Evolutionary conservation across 2,329 filamentous ascomycete genomes (phyloP), one percentile per base, ranked within the genome.

Genomic region (Alternaria sp.): DNA sequence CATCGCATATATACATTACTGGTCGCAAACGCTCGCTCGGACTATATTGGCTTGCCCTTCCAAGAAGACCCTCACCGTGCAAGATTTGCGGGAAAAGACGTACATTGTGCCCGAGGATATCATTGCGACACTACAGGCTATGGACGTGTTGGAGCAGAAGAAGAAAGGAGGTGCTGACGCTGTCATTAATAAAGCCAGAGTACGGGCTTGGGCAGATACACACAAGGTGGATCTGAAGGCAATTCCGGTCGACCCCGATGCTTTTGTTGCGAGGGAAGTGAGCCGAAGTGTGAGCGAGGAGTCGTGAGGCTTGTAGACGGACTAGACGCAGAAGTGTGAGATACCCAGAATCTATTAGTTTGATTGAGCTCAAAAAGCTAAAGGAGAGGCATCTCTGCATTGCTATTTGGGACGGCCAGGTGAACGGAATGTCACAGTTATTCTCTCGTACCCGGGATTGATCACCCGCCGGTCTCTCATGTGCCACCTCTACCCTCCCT

Each of bases 21-120:
- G 95, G 95, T 89, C 90, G 1, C 90, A 91, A 46, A 92, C 96
- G 70, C 89, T 97, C 65, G 90, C 90, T 6, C 85, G 93, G n/a
- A 92, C 81, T 59, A 79, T 89, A 25, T 76, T 87, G n/a, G 66
- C 77, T 9, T 79, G 79, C 49, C 80, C 77, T 6, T 74, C 79
- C 12, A 85, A 82, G 69, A 84, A 84, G 70, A 82, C 78, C 43
- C 80, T 93, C 57, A 90, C 90, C 11, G 83, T 97, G 11, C 86
- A 89, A 51, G 87, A 91, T 61, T 90, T 95, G 73, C 92, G 92
- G 57, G 83, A 87, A 52, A 89, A 87, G 43, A 97, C 93, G 1
- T 97, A 92, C 84, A 97, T 98, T 78, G 84, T 91, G 59, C 86
- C 87, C 0, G 95, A 97, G 46, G 95, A 98, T 80, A 93, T 95